Percentiles rank a stretch among this genome's conserved stretches.
Conservation (phyloP, 441 rosid genomes). For the Syzygium malaccense region DNA sequence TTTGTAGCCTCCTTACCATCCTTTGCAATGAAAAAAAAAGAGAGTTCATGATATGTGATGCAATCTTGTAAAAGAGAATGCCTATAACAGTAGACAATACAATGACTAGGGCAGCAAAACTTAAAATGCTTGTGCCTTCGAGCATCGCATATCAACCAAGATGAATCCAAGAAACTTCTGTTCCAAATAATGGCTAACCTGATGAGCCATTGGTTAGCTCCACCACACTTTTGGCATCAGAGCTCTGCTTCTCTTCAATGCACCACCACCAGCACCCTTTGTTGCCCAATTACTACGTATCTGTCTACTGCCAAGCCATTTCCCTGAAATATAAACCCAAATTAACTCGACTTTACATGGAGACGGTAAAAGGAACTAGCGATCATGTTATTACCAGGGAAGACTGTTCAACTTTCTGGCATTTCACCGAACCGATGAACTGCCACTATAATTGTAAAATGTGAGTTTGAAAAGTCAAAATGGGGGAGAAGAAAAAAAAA, state of each 20-base stretch:
- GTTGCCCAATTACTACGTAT: slow-evolving; percentile 98
- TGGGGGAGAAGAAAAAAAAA: too few relatives aligned
- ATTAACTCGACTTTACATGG: not conserved
- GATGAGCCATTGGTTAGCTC: slow-evolving; percentile 82
- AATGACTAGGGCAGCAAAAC: not conserved
- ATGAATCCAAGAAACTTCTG: not conserved
- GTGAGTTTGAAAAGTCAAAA: too few relatives aligned
- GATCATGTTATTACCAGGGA: not conserved
- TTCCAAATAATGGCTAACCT: slow-evolving; percentile 28
- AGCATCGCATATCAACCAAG: not conserved
- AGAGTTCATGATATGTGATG: not conserved
- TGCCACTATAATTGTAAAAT: not conserved
- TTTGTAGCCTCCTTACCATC: slow-evolving; percentile 73
- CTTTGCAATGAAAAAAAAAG: slow-evolving; percentile 32
- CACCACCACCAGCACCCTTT: slow-evolving; percentile 67
- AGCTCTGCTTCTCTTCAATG: slow-evolving; percentile 78
- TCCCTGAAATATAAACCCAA: slow-evolving; percentile 36
- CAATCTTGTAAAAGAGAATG: not conserved
- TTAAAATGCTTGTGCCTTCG: not conserved
- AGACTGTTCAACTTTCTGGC: not conserved
- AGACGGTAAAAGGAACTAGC: not conserved
- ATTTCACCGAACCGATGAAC: not conserved
- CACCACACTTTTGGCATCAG: slow-evolving; percentile 80
- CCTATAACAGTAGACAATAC: not conserved
- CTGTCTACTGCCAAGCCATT: slow-evolving; percentile 97